Percentiles rank a stretch among this genome's conserved stretches.
Evolutionary conservation across 2,329 filamentous ascomycete species (phyloP).

Genomic region (Aspergillus pseudonomiae): DNA sequence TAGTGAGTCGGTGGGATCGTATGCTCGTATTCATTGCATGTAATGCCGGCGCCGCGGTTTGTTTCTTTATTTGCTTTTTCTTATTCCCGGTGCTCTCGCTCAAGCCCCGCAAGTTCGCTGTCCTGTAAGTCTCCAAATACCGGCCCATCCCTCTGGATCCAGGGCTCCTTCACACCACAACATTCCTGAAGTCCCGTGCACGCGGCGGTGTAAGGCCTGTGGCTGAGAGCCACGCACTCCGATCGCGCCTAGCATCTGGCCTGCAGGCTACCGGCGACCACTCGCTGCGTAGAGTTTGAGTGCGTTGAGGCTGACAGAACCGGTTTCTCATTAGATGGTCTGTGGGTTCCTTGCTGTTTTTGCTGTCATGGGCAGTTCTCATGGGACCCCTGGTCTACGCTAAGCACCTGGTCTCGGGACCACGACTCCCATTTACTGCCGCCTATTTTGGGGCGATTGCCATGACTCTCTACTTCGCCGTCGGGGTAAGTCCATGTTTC

Average conservation of each 20-base stretch:
- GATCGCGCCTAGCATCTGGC: constrained; percentile 12
- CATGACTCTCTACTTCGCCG: constrained; percentile 86
- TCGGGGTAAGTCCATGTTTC: constrained; percentile 71
- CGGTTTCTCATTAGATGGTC: constrained; percentile 72
- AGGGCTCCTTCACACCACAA: constrained; percentile 24
- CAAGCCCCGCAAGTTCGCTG: constrained; percentile 90
- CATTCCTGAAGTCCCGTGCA: constrained; percentile 12
- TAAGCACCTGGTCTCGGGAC: constrained; percentile 79
- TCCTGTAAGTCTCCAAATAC: constrained; percentile 72
- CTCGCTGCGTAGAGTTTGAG: background rate
- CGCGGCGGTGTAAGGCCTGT: constrained; percentile 24
- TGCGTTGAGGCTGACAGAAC: constrained; percentile 27
- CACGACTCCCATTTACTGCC: constrained; percentile 87
- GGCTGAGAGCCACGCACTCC: constrained; percentile 16
- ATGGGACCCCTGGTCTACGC: constrained; percentile 87
- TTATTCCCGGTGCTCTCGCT: constrained; percentile 81
- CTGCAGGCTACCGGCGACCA: constrained; percentile 7
- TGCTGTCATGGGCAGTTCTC: constrained; percentile 88
- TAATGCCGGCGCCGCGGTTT: constrained; percentile 83
- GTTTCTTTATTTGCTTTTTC: constrained; percentile 89
- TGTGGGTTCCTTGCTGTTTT: constrained; percentile 85
- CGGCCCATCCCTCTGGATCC: constrained; percentile 13
- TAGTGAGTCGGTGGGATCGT: constrained; percentile 97
- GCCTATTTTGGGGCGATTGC: constrained; percentile 93
- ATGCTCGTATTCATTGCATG: constrained; percentile 89